These are phyloP conservation scores for Sarocladiaceae sp. DNA, from an alignment of 2,329 filamentous ascomycete species.

Conservation along the genomic window DNA sequence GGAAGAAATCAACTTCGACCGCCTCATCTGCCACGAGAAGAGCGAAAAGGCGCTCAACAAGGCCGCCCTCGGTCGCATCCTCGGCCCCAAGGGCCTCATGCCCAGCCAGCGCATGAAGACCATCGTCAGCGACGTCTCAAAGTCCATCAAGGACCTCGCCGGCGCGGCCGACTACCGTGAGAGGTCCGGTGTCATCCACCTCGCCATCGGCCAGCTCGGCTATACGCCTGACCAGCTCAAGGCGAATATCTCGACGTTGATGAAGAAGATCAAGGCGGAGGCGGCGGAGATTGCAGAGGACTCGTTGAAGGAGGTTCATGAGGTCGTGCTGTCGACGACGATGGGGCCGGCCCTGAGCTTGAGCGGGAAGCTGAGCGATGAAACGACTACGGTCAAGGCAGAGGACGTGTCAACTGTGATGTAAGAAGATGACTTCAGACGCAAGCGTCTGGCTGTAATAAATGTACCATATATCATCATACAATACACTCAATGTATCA, in stretches of 20 bases:
- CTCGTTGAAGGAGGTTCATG: conserved; percentile 40
- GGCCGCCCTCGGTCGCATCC: conserved; percentile 68
- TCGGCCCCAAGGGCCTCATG: conserved; percentile 91
- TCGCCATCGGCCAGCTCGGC: conserved; percentile 85
- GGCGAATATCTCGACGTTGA: conserved; percentile 73
- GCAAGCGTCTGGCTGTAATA: conserved; percentile 19
- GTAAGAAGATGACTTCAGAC: conserved; percentile 28
- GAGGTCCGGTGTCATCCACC: conserved; percentile 71
- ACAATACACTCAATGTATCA: neutral
- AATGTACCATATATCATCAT: conserved; percentile 33
- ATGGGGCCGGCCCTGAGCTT: conserved; percentile 81
- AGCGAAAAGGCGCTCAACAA: conserved; percentile 75
- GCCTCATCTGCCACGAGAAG: conserved; percentile 77
- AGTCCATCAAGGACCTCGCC: conserved; percentile 73
- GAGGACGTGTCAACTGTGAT: conserved; percentile 48
- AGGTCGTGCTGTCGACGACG: conserved; percentile 78
- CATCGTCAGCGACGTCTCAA: conserved; percentile 71
- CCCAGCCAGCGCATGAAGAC: conserved; percentile 83
- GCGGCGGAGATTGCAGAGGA: conserved; percentile 60
- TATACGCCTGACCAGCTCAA: conserved; percentile 84
- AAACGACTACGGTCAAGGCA: conserved; percentile 49
- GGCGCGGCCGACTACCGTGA: conserved; percentile 86
- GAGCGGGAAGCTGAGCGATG: conserved; percentile 68
- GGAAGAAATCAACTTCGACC: conserved; percentile 80
- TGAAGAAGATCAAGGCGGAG: conserved; percentile 73